phyloP scores from a whole-genome alignment of 805 yeast genomes.

The Cephaloascus fragrans region DNA sequence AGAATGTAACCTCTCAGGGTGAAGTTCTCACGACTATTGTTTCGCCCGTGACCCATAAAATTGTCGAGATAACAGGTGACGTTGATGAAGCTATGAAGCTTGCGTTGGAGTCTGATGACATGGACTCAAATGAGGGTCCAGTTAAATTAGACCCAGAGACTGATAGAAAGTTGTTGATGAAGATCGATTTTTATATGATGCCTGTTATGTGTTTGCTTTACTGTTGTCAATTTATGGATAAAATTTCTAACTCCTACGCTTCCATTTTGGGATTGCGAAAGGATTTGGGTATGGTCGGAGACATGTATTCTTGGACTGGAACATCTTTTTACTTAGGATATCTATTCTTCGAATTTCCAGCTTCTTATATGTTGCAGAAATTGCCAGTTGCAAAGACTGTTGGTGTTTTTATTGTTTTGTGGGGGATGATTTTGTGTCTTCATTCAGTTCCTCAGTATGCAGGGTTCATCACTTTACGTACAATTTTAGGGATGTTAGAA shows the following conservation, averaged over 20 bases:
- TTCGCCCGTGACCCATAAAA: not conserved
- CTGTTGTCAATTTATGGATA: slow-evolving; percentile 40
- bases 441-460: slow-evolving; percentile 12
- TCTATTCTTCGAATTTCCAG: slow-evolving; percentile 19
- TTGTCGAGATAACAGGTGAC: slow-evolving; percentile 16
- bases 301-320: slow-evolving; percentile 45
- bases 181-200: slow-evolving; percentile 40
- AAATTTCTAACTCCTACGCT: slow-evolving; percentile 27
- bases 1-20: too few relatives aligned
- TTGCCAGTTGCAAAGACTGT: slow-evolving; percentile 27
- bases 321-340: slow-evolving; percentile 42
- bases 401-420: slow-evolving; percentile 16
- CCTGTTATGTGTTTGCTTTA: slow-evolving; percentile 41
- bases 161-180: slow-evolving; percentile 27
- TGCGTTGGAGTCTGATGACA: slow-evolving; percentile 21
- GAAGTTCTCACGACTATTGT: not conserved
- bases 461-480: slow-evolving; percentile 11
- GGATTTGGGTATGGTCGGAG: slow-evolving; percentile 23
- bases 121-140: slow-evolving; percentile 17
- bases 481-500: slow-evolving; percentile 12
- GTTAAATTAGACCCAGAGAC: too few relatives aligned
- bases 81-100: slow-evolving; percentile 37
- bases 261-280: slow-evolving; percentile 25
- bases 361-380: slow-evolving; percentile 25
- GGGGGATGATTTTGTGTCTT: slow-evolving; percentile 24